Evolutionary conservation across 148 eudicot species (phyloP).

Genomic region (Beta vulgaris): DNA sequence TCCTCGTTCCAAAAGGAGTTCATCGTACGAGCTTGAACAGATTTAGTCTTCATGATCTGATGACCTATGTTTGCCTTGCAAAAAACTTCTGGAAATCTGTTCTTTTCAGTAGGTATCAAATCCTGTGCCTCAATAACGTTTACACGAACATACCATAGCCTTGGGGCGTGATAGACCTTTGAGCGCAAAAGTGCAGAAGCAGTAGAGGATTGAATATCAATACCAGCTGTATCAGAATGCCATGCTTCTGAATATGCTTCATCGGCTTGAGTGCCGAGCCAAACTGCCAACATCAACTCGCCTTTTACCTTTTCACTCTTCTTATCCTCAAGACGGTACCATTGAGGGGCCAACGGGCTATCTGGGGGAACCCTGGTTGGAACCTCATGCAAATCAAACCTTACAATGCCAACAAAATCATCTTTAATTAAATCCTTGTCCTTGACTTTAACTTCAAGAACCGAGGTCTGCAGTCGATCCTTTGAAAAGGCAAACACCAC

Average conservation of each 20-base stretch:
- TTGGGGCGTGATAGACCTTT: constrained; percentile 88
- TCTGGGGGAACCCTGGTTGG: constrained; percentile 94
- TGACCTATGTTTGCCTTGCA: constrained; percentile 90
- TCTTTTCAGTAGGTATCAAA: constrained; percentile 72
- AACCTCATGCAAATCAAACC: constrained; percentile 84
- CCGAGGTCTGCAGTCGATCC: constrained; percentile 82
- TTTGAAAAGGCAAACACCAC: constrained; percentile 91
- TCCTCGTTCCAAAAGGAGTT: constrained; percentile 94
- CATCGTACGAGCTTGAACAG: constrained; percentile 66
- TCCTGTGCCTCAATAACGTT: constrained; percentile 97
- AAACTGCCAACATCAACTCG: constrained; percentile 91
- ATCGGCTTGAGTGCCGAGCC: constrained; percentile 99
- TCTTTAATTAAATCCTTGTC: constrained; percentile 88
- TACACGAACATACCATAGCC: constrained; percentile 92
- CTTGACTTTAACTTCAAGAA: constrained; percentile 77
- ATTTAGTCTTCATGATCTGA: constrained; percentile 74
- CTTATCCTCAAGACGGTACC: constrained; percentile 92
- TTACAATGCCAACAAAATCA: constrained; percentile 77
- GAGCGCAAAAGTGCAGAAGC: constrained; percentile 71
- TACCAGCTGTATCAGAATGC: constrained; percentile 89
- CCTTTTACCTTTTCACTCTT: constrained; percentile 77
- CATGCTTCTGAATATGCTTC: constrained; percentile 93
- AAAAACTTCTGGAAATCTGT: constrained; percentile 84
- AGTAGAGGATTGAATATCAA: constrained; percentile 70
- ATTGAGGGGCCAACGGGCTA: constrained; percentile 92